Conservation (phyloP, 2,329 filamentous ascomycete species). For the Alternaria novae-zelandiae region DNA sequence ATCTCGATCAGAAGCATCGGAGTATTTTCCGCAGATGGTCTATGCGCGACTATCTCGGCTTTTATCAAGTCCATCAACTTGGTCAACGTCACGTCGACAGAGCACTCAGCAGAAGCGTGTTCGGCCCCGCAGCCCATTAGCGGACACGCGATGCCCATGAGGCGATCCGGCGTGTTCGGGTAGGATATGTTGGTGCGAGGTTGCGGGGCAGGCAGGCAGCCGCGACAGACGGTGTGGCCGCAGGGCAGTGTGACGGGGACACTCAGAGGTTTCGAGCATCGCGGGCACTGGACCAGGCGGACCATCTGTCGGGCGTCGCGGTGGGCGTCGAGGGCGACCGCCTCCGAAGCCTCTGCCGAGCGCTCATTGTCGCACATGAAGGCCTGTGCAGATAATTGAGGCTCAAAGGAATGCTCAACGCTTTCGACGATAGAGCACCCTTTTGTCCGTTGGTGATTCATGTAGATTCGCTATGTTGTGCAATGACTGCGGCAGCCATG, state of each 20-base stretch:
- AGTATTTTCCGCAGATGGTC: constrained; percentile 38
- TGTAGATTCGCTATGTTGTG: constrained; percentile 32
- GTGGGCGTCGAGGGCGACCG: constrained; percentile 55
- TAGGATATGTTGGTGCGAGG: constrained; percentile 76
- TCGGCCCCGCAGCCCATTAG: constrained; percentile 70
- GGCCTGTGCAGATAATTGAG: constrained; percentile 34
- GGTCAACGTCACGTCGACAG: constrained; percentile 75
- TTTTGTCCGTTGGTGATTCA: constrained; percentile 46
- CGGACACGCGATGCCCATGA: constrained; percentile 76
- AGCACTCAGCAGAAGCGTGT: constrained; percentile 79
- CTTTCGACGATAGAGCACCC: constrained; percentile 41
- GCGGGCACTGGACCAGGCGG: constrained; percentile 76
- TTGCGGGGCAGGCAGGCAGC: constrained; percentile 73
- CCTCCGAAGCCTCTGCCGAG: constrained; percentile 40
- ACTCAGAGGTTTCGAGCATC: constrained; percentile 72
- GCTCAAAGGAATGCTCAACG: constrained; percentile 42
- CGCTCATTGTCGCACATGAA: constrained; percentile 54
- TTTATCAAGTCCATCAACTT: constrained; percentile 67
- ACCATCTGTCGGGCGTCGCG: constrained; percentile 69
- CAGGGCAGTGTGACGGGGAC: constrained; percentile 81
- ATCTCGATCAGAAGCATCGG: constrained; percentile 53
- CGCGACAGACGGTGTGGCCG: constrained; percentile 76
- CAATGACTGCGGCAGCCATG: constrained; percentile 28
- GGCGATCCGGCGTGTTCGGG: constrained; percentile 70
- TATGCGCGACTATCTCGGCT: constrained; percentile 57